Percentiles rank a stretch among this genome's conserved stretches.
Conservation (phyloP, 768 basidiomycete genomes). For the Lentinula boryana region DNA sequence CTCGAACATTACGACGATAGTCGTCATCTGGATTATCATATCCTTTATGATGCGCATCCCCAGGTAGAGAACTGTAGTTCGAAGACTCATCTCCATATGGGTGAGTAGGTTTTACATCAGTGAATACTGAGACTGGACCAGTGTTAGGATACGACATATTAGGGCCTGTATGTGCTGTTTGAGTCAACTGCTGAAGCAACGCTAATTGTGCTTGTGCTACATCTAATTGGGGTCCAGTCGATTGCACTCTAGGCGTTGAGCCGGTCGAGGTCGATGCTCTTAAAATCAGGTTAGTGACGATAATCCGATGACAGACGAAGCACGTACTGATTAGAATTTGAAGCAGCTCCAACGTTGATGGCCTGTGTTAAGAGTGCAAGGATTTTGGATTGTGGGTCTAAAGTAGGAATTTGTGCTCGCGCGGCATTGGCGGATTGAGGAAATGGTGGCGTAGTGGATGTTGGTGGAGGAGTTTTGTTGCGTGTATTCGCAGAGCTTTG, state of each 20-base stretch:
- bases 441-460: slow-evolving; percentile 18
- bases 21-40: slow-evolving; percentile 44
- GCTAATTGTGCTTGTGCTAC: slow-evolving; percentile 60
- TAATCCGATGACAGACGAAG: neutral
- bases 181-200: slow-evolving; percentile 71
- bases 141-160: slow-evolving; percentile 22
- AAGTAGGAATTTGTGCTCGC: slow-evolving; percentile 10
- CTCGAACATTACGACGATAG: slow-evolving; percentile 52
- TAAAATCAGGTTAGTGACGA: slow-evolving; percentile 14
- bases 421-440: slow-evolving; percentile 2
- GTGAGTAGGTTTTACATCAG: slow-evolving; percentile 18
- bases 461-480: slow-evolving; percentile 19
- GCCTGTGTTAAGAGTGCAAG: slow-evolving; percentile 69
- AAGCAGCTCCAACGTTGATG: slow-evolving; percentile 34
- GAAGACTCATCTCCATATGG: slow-evolving; percentile 41
- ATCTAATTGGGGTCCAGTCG: slow-evolving; percentile 34
- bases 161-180: slow-evolving; percentile 40
- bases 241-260: slow-evolving; percentile 41
- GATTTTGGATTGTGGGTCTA: slow-evolving; percentile 57
- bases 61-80: slow-evolving; percentile 20
- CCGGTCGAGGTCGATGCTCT: slow-evolving; percentile 5
- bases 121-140: slow-evolving; percentile 24
- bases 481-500: slow-evolving; percentile 22
- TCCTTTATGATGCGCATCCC: slow-evolving; percentile 37
- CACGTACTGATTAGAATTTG: slow-evolving; percentile 31